Base-by-base conservation (phyloP, 2,329 filamentous ascomycete genomes). In the Colletotrichum limetticola region DNA sequence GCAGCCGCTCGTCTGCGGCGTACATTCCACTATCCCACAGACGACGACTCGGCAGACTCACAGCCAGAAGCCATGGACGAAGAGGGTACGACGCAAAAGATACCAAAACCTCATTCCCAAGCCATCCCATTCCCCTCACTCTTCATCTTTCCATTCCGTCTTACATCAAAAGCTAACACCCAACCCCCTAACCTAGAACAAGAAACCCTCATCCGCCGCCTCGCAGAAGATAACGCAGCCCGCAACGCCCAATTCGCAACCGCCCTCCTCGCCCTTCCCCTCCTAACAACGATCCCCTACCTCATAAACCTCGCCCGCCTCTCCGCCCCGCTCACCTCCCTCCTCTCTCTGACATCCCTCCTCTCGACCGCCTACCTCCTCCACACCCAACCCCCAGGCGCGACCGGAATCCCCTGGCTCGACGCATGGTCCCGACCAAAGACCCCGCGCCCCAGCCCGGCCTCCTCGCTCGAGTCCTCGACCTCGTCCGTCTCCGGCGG, bases 11-110 rank as follows among this genome's bases (percentile, higher is more conserved):
- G 93, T 75, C 85, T 97, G 57, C 92, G 95, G 78, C 92, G 89
- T 78, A 92, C 93, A 9, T 97, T 97, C 83, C 90, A 89, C 74
- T 97, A 96, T 83, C 93, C 93, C 5, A 83, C 85, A 69, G 91
- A 93, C 77, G 86, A 87, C 74, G 86, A 89, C 70, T 85, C 86
- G 66, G 86, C 88, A 46, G 86, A 88, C 80, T 82, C 81, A 28
- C 82, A 86, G 35, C 87, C 89, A 14, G 88, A 91, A 76, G 89
- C 91, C 68, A 85, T 97, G 73, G 94, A 97, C 80, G 93, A 95
- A 82, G 89, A 95, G 87, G 92, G 92, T 92, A 80, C 65, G 75
- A 35, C 11, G 32, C 11, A 3, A 55, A 42, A 55, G 42, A 49
- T 3, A 49, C 19, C 22, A 28, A 28, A 9, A 2, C 24, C 7